Conservation (phyloP, 805 yeast genomes). For the Candida andamanensis region DNA sequence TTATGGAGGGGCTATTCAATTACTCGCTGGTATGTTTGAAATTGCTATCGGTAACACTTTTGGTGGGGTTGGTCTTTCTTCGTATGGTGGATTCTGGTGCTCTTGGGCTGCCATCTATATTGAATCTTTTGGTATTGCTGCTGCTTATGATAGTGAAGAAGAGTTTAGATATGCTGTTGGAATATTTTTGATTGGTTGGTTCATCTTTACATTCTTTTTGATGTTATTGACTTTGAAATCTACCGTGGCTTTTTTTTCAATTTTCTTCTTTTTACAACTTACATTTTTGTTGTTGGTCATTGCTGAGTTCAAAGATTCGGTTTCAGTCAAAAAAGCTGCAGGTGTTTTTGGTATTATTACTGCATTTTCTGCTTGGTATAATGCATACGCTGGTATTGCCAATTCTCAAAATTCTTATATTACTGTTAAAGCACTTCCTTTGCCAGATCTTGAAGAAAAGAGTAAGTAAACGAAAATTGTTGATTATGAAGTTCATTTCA, state of each 20-base stretch:
- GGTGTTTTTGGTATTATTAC: slow-evolving; percentile 41
- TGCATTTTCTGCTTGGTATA: slow-evolving; percentile 41
- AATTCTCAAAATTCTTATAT: slow-evolving; percentile 60
- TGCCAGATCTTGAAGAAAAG: slow-evolving; percentile 19
- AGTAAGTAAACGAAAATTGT: not conserved
- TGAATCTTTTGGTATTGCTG: slow-evolving; percentile 34
- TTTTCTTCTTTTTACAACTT: slow-evolving; percentile 36
- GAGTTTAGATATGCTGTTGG: slow-evolving; percentile 34
- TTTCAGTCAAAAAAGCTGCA: slow-evolving; percentile 33
- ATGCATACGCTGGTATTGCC: slow-evolving; percentile 46
- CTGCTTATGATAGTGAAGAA: slow-evolving; percentile 21
- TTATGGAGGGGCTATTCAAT: slow-evolving; percentile 69
- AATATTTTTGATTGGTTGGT: slow-evolving; percentile 38
- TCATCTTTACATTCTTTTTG: slow-evolving; percentile 40
- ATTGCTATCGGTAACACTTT: slow-evolving; percentile 71
- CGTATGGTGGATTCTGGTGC: slow-evolving; percentile 75
- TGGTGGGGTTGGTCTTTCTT: slow-evolving; percentile 60
- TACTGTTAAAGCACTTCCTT: slow-evolving; percentile 43
- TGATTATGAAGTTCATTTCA: not conserved
- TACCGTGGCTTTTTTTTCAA: slow-evolving; percentile 37
- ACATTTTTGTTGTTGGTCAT: slow-evolving; percentile 40
- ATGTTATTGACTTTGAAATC: slow-evolving; percentile 38
- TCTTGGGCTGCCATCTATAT: slow-evolving; percentile 59
- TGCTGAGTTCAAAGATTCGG: slow-evolving; percentile 29
- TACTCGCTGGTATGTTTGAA: slow-evolving; percentile 73